These are phyloP conservation scores for Musa beccarii DNA, from an alignment of 176 grass and related monocot genomes.

Conservation along the genomic window DNA sequence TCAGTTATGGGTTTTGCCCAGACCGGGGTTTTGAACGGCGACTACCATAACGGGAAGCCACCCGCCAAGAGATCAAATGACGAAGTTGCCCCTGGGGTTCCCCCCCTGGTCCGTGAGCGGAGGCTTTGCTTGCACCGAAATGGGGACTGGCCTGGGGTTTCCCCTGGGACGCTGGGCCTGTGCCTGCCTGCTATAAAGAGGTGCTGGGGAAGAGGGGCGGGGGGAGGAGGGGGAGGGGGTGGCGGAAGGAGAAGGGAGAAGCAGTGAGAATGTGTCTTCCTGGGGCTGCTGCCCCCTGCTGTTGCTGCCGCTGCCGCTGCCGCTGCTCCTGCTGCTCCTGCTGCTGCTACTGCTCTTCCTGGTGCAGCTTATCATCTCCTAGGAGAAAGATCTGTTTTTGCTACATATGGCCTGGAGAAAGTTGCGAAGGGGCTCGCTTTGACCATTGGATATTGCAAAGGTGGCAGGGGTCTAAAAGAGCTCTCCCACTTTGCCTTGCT, in stretches of 20 bases:
- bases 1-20: not conserved
- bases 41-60: not conserved
- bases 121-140: not conserved
- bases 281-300: not conserved
- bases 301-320: not conserved
- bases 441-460: not conserved
- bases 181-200: constrained; percentile 1
- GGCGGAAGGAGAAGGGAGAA: not conserved
- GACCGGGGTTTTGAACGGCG: not conserved
- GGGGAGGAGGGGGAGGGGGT: not conserved
- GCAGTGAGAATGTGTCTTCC: not conserved
- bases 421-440: not conserved
- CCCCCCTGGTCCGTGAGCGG: not conserved
- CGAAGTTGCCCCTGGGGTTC: not conserved
- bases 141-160: not conserved
- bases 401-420: constrained; percentile 4
- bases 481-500: not conserved
- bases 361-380: not conserved
- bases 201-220: not conserved
- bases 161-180: constrained; percentile 1
- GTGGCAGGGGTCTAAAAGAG: not conserved
- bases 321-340: not conserved
- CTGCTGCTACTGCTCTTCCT: not conserved
- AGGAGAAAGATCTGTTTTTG: not conserved
- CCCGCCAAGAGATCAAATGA: not conserved